Conservation (phyloP, 1,139 yeast genomes). For the Spathaspora sp. region DNA sequence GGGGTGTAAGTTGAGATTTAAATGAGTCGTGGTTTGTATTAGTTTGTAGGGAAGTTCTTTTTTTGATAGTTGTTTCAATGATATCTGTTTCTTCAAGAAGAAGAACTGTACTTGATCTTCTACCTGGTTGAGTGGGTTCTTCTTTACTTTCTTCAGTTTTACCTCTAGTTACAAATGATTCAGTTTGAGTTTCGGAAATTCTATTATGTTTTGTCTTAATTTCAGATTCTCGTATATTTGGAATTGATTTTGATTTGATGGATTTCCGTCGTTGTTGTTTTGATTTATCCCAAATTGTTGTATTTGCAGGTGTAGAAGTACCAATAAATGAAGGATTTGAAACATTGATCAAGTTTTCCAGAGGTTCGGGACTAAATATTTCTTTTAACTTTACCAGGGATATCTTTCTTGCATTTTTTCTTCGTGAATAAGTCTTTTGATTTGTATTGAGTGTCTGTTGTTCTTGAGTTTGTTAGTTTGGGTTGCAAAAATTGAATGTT, state of each 20-base stretch:
- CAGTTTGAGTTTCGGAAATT: conserved; percentile 1
- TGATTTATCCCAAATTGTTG: neutral
- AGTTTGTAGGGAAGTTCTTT: too few relatives aligned
- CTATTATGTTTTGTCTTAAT: neutral
- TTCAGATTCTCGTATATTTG: neutral
- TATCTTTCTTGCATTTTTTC: conserved; percentile 1
- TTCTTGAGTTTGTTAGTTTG: neutral
- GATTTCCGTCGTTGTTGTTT: neutral
- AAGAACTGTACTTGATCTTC: too few relatives aligned
- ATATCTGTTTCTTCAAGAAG: too few relatives aligned
- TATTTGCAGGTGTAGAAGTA: conserved; percentile 10
- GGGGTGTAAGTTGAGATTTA: too few relatives aligned
- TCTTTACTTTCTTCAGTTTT: too few relatives aligned
- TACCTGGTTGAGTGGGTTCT: too few relatives aligned
- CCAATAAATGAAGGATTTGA: conserved; percentile 4
- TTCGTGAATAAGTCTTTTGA: neutral
- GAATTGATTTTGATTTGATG: neutral
- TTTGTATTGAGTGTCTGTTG: neutral
- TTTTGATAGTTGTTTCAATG: too few relatives aligned
- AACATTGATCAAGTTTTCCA: neutral
- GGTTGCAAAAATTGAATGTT: conserved; percentile 3
- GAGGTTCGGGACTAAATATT: conserved; percentile 2
- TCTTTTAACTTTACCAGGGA: conserved; percentile 5
- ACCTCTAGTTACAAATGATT: neutral
- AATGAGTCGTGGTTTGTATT: too few relatives aligned